A percentile compares a stretch with the other conserved stretches of the same genome.
These are phyloP conservation scores for Ganoderma leucocontextum DNA, from an alignment of 1,284 basidiomycete species.

Conservation along the genomic window DNA sequence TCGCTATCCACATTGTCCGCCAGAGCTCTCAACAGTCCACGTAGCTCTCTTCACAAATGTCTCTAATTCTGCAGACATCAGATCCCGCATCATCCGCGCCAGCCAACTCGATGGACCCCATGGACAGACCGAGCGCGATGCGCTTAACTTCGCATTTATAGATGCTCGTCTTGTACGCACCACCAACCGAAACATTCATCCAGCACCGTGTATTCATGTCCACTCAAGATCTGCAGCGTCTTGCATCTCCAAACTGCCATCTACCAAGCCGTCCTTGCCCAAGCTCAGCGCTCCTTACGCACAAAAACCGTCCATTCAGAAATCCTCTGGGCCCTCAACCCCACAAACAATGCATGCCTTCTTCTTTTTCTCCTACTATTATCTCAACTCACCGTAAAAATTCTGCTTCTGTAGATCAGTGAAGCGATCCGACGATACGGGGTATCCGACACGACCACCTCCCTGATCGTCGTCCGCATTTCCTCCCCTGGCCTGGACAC, in stretches of 20 bases:
- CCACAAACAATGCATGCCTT: conserved; percentile 78
- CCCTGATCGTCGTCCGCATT: conserved; percentile 81
- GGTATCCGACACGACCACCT: conserved; percentile 70
- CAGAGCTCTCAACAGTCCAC: conserved; percentile 56
- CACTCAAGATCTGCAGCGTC: conserved; percentile 70
- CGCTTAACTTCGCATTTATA: conserved; percentile 89
- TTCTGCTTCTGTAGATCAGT: conserved; percentile 69
- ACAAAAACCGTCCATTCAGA: conserved; percentile 90
- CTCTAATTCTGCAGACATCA: conserved; percentile 66
- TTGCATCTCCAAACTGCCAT: conserved; percentile 85
- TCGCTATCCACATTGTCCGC: conserved; percentile 60
- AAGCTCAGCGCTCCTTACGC: conserved; percentile 62
- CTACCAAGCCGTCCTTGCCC: conserved; percentile 79
- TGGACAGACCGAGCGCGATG: conserved; percentile 75
- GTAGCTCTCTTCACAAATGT: conserved; percentile 76
- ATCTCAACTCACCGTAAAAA: too few species aligned
- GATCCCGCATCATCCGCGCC: conserved; percentile 74
- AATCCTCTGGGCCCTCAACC: conserved; percentile 83
- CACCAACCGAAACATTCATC: background rate
- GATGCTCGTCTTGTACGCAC: conserved; percentile 72
- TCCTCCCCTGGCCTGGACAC: conserved; percentile 49
- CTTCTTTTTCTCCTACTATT: background rate
- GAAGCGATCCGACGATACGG: conserved; percentile 89
- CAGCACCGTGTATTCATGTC: background rate
- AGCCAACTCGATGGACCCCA: conserved; percentile 62